phyloP scores from a whole-genome alignment of 2,329 filamentous ascomycete genomes.

The Metarhizium guizhouense region DNA sequence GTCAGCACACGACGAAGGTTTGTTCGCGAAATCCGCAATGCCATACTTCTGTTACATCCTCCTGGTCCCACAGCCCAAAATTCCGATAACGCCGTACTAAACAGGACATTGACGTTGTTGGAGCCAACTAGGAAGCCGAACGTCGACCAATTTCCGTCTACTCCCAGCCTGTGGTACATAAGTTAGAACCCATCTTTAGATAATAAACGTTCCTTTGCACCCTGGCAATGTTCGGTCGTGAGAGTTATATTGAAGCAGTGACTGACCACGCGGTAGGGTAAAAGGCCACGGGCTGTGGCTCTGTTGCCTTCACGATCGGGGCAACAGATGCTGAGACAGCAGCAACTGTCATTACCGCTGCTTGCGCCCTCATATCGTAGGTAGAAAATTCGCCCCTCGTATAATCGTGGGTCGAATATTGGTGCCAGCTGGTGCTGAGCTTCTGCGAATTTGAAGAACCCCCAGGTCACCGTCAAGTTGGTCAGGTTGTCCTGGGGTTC shows the following conservation, averaged over 20 bases:
- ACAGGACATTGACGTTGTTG: slow-evolving; percentile 29
- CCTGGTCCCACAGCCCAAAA: slow-evolving; percentile 57
- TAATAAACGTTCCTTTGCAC: not conserved
- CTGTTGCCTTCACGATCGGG: not conserved
- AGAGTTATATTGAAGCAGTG: not conserved
- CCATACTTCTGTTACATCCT: slow-evolving; percentile 44
- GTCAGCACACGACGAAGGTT: slow-evolving; percentile 8
- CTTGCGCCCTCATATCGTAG: slow-evolving; percentile 6
- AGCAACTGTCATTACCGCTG: slow-evolving; percentile 4
- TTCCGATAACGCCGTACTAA: slow-evolving; percentile 62
- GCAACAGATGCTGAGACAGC: slow-evolving; percentile 1
- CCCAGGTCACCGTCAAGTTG: not conserved
- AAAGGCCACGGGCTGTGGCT: slow-evolving; percentile 11
- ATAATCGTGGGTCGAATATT: not conserved
- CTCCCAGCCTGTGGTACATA: slow-evolving; percentile 42
- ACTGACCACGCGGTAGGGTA: slow-evolving; percentile 14
- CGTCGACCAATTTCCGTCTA: slow-evolving; percentile 65
- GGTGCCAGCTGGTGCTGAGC: not conserved
- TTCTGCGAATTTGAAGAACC: not conserved
- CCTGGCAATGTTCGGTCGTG: not conserved
- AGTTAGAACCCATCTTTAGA: not conserved
- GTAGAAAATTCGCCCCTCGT: not conserved
- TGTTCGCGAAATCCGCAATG: not conserved
- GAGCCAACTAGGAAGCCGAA: slow-evolving; percentile 46
- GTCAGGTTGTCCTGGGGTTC: not conserved